A percentile compares a stretch with the other conserved stretches of the same genome.
Evolutionary conservation across 352 stramenopile genomes (phyloP).

Genomic region (Blastocystis sp.): DNA sequence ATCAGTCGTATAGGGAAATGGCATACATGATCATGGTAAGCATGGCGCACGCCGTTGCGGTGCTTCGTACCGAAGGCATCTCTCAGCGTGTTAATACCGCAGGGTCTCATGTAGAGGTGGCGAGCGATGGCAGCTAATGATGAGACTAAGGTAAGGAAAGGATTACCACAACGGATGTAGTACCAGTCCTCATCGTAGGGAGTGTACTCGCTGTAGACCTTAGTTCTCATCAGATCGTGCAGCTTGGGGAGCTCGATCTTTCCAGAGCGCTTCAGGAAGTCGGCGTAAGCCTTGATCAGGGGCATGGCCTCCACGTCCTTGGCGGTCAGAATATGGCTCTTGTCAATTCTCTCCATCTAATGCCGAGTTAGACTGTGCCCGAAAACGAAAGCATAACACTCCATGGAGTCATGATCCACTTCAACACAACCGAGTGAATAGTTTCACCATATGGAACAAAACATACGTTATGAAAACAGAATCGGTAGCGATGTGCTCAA

Average conservation of each 20-base stretch:
- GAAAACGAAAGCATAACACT: no score
- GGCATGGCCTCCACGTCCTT: conserved; percentile 63
- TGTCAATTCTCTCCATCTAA: conserved; percentile 58
- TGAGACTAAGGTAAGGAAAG: neutral
- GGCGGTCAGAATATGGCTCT: conserved; percentile 53
- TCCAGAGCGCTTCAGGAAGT: conserved; percentile 63
- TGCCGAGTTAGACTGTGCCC: no score
- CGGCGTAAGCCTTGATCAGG: conserved; percentile 65
- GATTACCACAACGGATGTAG: conserved; percentile 63
- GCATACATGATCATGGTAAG: conserved; percentile 56
- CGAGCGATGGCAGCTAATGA: conserved; percentile 66
- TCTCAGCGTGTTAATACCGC: conserved; percentile 57
- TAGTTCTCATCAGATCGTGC: conserved; percentile 69
- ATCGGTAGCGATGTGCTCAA: neutral
- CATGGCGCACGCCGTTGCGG: conserved; percentile 59
- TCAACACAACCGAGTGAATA: no score
- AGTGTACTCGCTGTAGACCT: conserved; percentile 67
- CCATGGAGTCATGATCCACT: no score
- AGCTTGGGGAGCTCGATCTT: conserved; percentile 67
- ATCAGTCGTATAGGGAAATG: neutral
- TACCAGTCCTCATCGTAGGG: conserved; percentile 70
- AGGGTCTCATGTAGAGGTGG: conserved; percentile 67
- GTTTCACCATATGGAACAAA: neutral
- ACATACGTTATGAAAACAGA: neutral
- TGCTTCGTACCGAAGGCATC: conserved; percentile 66